A percentile compares a stretch with the other conserved stretches of the same genome.
phyloP scores from a whole-genome alignment of 164 flowering plant genomes.

The Stephania japonica region DNA sequence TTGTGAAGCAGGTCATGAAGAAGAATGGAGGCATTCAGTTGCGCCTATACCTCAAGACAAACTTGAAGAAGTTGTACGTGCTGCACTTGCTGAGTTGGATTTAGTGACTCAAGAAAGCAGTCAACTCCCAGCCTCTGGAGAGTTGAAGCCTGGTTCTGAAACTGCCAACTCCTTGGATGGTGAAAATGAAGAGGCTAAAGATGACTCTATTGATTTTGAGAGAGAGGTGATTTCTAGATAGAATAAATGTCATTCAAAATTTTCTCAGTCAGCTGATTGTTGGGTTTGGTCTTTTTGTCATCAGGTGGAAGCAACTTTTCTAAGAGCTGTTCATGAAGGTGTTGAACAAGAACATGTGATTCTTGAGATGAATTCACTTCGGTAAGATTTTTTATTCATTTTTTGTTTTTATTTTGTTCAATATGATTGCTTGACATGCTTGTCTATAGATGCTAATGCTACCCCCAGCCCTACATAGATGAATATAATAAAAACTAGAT shows the following conservation, averaged over 20 bases:
- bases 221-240: slow-evolving; percentile 54
- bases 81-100: slow-evolving; percentile 44
- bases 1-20: slow-evolving; percentile 74
- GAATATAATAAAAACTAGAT: no score
- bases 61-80: slow-evolving; percentile 36
- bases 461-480: no score
- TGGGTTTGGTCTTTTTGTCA: background rate
- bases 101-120: slow-evolving; percentile 34
- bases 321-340: slow-evolving; percentile 80
- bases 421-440: background rate
- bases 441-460: background rate
- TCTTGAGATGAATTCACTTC: slow-evolving; percentile 77
- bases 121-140: slow-evolving; percentile 58
- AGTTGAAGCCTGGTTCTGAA: slow-evolving; percentile 38
- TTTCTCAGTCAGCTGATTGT: background rate
- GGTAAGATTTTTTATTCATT: slow-evolving; percentile 37
- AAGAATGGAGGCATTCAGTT: slow-evolving; percentile 93
- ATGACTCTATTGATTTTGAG: slow-evolving; percentile 56
- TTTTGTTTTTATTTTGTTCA: background rate
- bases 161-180: slow-evolving; percentile 46
- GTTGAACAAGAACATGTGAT: slow-evolving; percentile 53
- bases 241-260: slow-evolving; percentile 5
- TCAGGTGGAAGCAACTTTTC: slow-evolving; percentile 92
- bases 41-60: slow-evolving; percentile 84
- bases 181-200: slow-evolving; percentile 41